Evolutionary conservation across 208 protist genomes (phyloP).

Genomic region (Leptomonas pyrrhocoris): DNA sequence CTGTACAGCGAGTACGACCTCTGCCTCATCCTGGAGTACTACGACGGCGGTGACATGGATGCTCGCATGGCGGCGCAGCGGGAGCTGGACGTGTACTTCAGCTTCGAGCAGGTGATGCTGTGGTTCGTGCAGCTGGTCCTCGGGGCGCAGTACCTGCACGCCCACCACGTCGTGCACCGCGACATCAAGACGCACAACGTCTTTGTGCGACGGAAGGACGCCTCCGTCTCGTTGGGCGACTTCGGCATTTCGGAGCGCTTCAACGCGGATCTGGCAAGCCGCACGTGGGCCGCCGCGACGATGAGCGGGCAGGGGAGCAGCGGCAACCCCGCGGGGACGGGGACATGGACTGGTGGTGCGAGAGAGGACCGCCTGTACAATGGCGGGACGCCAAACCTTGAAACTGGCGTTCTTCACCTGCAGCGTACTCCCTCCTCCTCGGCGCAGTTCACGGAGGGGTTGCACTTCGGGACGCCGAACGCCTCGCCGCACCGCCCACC

Average conservation of each 20-base stretch:
- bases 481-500: not conserved
- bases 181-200: constrained; percentile 93
- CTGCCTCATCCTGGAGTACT: constrained; percentile 93
- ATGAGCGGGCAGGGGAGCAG: constrained; percentile 6
- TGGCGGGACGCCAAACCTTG: not conserved
- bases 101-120: constrained; percentile 68
- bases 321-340: not conserved
- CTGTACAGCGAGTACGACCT: constrained; percentile 81
- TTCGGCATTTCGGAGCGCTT: constrained; percentile 90
- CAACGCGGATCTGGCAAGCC: constrained; percentile 47
- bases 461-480: not conserved
- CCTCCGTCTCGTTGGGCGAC: constrained; percentile 80
- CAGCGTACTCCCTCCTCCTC: not conserved
- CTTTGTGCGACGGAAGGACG: constrained; percentile 64
- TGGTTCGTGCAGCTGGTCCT: constrained; percentile 87
- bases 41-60: constrained; percentile 89
- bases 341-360: not conserved
- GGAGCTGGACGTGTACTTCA: constrained; percentile 71
- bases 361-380: not conserved
- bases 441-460: not conserved
- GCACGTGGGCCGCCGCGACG: constrained; percentile 21
- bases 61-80: constrained; percentile 56
- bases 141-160: constrained; percentile 84
- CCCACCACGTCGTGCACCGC: constrained; percentile 77
- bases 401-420: not conserved